These are phyloP conservation scores for Candida sojae DNA, from an alignment of 1,139 yeast genomes.

Conservation along the genomic window DNA sequence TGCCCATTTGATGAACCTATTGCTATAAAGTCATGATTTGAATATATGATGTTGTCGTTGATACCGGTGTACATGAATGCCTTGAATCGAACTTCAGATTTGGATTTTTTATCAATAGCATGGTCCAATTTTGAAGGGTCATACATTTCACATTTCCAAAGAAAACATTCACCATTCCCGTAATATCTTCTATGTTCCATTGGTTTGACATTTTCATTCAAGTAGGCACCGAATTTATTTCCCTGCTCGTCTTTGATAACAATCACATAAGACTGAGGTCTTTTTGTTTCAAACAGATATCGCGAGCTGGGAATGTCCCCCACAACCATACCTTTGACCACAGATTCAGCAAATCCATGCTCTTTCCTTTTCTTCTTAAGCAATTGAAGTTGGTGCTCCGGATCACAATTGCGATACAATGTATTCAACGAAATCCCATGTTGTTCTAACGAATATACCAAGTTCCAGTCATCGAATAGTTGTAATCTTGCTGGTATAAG, in stretches of 20 bases:
- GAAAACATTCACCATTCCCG: conserved; percentile 94
- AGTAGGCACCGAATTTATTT: conserved; percentile 78
- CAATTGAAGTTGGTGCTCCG: conserved; percentile 31
- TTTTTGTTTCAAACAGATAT: conserved; percentile 20
- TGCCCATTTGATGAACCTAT: conserved; percentile 91
- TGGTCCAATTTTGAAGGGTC: conserved; percentile 20
- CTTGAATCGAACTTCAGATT: conserved; percentile 47
- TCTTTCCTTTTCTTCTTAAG: conserved; percentile 21
- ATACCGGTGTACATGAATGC: conserved; percentile 89
- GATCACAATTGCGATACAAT: conserved; percentile 49
- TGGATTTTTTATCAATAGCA: conserved; percentile 6
- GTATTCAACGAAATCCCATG: conserved; percentile 89
- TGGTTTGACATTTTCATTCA: conserved; percentile 73
- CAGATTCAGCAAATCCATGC: conserved; percentile 39
- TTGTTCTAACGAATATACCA: conserved; percentile 82
- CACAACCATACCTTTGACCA: conserved; percentile 34
- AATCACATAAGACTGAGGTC: conserved; percentile 69
- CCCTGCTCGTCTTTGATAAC: conserved; percentile 64
- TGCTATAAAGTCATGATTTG: conserved; percentile 75
- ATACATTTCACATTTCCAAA: conserved; percentile 69
- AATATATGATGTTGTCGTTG: conserved; percentile 83
- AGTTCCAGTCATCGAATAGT: conserved; percentile 72
- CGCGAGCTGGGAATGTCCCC: conserved; percentile 20
- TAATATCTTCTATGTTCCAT: conserved; percentile 72
- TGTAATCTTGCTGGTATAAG: conserved; percentile 80